Evolutionary conservation across 805 yeast genomes (phyloP).

Genomic region (Suhomyces sp.): DNA sequence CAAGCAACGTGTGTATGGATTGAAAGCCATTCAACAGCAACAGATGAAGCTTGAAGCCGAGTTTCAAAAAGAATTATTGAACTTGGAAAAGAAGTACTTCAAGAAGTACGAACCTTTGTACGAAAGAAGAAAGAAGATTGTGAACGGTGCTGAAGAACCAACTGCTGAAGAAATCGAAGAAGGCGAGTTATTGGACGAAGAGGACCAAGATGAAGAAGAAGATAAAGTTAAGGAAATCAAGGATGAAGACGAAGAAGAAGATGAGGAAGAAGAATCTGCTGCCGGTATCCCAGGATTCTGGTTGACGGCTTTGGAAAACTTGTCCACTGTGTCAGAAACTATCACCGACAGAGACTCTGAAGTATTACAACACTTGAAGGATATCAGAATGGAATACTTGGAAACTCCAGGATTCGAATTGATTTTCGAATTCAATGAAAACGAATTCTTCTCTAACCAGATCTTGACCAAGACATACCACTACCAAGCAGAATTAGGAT

Average conservation of each 20-base stretch:
- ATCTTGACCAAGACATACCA: constrained; percentile 80
- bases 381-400: constrained; percentile 76
- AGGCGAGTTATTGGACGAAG: constrained; percentile 71
- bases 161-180: constrained; percentile 69
- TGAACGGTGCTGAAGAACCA: constrained; percentile 75
- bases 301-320: constrained; percentile 91
- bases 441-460: constrained; percentile 74
- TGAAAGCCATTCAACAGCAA: constrained; percentile 75
- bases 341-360: constrained; percentile 89
- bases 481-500: constrained; percentile 91
- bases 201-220: constrained; percentile 28
- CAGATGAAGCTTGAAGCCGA: constrained; percentile 85
- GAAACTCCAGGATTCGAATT: constrained; percentile 85
- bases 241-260: constrained; percentile 43
- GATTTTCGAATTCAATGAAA: constrained; percentile 72
- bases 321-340: constrained; percentile 75
- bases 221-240: constrained; percentile 38
- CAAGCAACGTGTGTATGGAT: constrained; percentile 72
- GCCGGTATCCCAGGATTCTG: constrained; percentile 93
- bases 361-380: constrained; percentile 63
- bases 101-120: constrained; percentile 73
- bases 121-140: constrained; percentile 65
- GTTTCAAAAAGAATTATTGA: constrained; percentile 84
- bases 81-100: constrained; percentile 77
- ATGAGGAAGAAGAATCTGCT: constrained; percentile 40